Base-by-base conservation (phyloP, 352 stramenopile species). In the Phytophthora ohioensis region DNA sequence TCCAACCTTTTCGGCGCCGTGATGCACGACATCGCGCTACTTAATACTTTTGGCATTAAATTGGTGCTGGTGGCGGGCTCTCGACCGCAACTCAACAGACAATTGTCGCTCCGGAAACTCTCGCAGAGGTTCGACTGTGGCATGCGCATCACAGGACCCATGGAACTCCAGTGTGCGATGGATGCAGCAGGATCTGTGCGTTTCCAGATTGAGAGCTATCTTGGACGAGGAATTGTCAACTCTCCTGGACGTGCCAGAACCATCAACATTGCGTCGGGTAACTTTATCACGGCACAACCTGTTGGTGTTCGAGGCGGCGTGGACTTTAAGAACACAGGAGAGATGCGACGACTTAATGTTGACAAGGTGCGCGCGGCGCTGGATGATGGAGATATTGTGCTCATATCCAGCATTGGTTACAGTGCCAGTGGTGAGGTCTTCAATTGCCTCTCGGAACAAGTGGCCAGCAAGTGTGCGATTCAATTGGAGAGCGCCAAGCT, bases 331-430 rank as follows among this genome's bases (percentile, higher is more conserved):
- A 91, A 88, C 90, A 98, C 66, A 76, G 98, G 91, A 59, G 97
- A 99, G 73, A 97, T 99, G 74, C 89, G 97, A 43, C 90, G 80
- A 34, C 88, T 99, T 13, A 99, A 99, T 78, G 91, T 90, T 1
- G 64, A 87, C 41, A 92, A 99, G 58, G 92, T 99, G 45, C 86
- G 92, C 46, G 69, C 94, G 32, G 79, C 98, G 45, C 81, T 99
- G 35, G 92, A 98, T 70, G 78, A 88, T 41, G 94, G 95, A 43
- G 97, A 99, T 71, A 98, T 99, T 69, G 96, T 99, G 30, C 81
- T 99, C 32, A 87, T 99, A 53, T 98, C 97, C 12, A 98, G 93
- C 57, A 93, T 99, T 49, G 97, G 92, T 13, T 98, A 99, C 61
- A 98, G 92, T 74, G 91, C 95, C 13, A 98, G 89, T 39, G 97